Evolutionary conservation across 2,329 filamentous ascomycete genomes (phyloP), one percentile per base, ranked within the genome.

Genomic region (Botryosphaeria dothidea): DNA sequence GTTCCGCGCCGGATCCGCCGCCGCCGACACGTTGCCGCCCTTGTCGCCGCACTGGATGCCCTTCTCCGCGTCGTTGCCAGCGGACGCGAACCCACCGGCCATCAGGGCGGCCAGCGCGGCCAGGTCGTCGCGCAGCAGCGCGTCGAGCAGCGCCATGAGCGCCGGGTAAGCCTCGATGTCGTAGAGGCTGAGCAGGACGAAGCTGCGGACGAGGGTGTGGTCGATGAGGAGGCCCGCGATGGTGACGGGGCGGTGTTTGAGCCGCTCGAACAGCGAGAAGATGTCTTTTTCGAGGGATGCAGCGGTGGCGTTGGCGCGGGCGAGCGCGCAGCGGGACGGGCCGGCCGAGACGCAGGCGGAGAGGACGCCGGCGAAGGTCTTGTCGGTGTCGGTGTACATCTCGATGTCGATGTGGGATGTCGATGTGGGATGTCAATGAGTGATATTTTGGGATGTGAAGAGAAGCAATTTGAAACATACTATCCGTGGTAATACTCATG

Each of bases 401-500:
- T 61, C 43, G 6, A 38, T 27, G 23, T 72, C 3, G 19, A 25
- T 61, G 25, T 5, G 23, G 38, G 25, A 11, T 2, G 13, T 9
- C 19, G 3, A n/a, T n/a, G n/a, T n/a, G n/a, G n/a, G n/a, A n/a
- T n/a, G n/a, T n/a, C n/a, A n/a, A n/a, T n/a, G n/a, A n/a, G n/a
- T n/a, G n/a, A n/a, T n/a, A n/a, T n/a, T n/a, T n/a, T n/a, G n/a
- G n/a, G n/a, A n/a, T n/a, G n/a, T n/a, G n/a, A n/a, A n/a, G n/a
- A n/a, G n/a, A n/a, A n/a, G n/a, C n/a, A n/a, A n/a, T n/a, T n/a
- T n/a, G n/a, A n/a, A n/a, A n/a, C 6, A n/a, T 45, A 48, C 43
- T 36, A n/a, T 7, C 78, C 79, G 23, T 70, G 72, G 58, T 85
- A 84, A 45, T 83, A 80, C 68, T 87, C 84, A 29, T 75, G 70